Evolutionary conservation across 1,139 yeast species (phyloP), one percentile per base, ranked within the genome.

Genomic region (Nakaseomyces bracarensis): DNA sequence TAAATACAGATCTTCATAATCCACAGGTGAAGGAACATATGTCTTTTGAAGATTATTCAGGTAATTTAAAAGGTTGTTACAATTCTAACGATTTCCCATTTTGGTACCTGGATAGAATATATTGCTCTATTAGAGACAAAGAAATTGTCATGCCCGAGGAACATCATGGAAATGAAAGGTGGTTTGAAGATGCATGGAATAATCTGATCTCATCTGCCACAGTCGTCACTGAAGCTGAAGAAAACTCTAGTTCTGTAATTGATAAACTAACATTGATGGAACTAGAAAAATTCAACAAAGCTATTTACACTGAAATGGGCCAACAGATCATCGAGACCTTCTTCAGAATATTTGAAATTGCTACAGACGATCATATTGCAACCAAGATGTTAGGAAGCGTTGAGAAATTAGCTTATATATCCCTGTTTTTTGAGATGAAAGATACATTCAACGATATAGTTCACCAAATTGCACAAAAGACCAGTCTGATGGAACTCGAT

Each of bases 81-180:
- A 81, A 81, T 52, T 67, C 67, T 19, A 73, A 75, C 35, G 91
- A 89, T 61, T 89, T 84, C 65, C 95, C 95, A 1, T 75, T 72
- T 36, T 83, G 93, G 91, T 87, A 85, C 54, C 68, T 91, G 49
- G 77, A 81, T 44, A 83, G 76, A 50, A 86, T 91, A 30, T 93
- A 83, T 60, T 68, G 72, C 30, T 82, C 95, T 1, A 89, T 93
- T 45, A 74, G 77, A 49, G 86, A 82, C 43, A 75, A 84, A 41
- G 99, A 93, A 63, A 91, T 91, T 49, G 86, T 93, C 43, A 85
- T 93, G 89, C 97, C 98, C 0, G 98, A 91, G 54, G 99, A 93
- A 58, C 97, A 89, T 55, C 87, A 82, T 56, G 81, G 79, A 25
- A 75, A 83, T 2, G 80, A 79, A 37, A 87, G 83, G 56, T 82